A percentile compares a stretch with the other conserved stretches of the same genome.
phyloP scores from a whole-genome alignment of 495 filamentous ascomycete species.

The Penicillium bovifimosum region DNA sequence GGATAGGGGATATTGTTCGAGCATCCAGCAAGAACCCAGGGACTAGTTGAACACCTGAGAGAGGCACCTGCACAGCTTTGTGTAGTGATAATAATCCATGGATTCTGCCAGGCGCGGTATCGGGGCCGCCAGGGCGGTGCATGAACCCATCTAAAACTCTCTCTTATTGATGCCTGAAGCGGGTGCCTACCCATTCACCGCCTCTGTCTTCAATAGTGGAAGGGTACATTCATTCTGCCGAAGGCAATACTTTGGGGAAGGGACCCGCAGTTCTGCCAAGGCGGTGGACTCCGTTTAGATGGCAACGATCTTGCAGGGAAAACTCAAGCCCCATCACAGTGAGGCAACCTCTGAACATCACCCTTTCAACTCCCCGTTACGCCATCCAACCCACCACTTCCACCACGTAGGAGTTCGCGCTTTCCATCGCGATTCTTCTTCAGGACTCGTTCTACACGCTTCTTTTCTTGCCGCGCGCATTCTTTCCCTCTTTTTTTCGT shows the following conservation, averaged over 20 bases:
- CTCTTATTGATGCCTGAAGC: slow-evolving; percentile 1
- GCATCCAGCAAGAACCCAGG: slow-evolving; percentile 24
- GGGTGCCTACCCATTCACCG: background rate
- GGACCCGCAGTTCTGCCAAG: slow-evolving; percentile 5
- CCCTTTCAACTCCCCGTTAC: slow-evolving; percentile 41
- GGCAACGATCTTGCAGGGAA: slow-evolving; percentile 27
- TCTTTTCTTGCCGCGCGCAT: slow-evolving; percentile 16
- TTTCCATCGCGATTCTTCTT: slow-evolving; percentile 40
- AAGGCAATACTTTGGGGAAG: background rate
- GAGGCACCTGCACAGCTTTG: no score
- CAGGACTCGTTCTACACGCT: slow-evolving; percentile 21
- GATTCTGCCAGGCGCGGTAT: slow-evolving; percentile 13
- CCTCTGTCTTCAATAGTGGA: background rate
- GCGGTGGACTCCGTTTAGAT: slow-evolving; percentile 19
- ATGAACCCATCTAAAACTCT: slow-evolving; percentile 2
- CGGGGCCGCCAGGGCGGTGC: slow-evolving; percentile 12
- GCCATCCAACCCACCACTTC: slow-evolving; percentile 28
- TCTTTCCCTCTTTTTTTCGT: slow-evolving; percentile 29
- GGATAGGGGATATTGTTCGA: slow-evolving; percentile 17
- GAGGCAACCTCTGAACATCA: slow-evolving; percentile 39
- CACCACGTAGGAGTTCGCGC: slow-evolving; percentile 38
- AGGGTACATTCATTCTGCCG: background rate
- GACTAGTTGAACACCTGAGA: background rate
- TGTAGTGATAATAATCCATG: background rate
- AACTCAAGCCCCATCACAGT: slow-evolving; percentile 44